These are phyloP conservation scores for Mortierella sp. DNA, from an alignment of 371 early-diverging fungal species.

Conservation along the genomic window DNA sequence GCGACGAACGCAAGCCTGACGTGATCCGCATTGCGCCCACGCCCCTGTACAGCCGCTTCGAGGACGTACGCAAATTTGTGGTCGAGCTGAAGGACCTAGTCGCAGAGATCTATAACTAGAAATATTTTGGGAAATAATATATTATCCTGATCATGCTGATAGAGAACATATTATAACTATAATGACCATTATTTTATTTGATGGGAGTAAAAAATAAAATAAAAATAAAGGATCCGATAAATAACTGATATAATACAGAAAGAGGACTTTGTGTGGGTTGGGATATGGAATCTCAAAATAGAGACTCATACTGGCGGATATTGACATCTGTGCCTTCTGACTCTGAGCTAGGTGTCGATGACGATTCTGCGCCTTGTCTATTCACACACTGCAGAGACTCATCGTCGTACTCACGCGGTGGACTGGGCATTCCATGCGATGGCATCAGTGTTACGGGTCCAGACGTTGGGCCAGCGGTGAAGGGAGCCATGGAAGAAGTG, in stretches of 20 bases:
- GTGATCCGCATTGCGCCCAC: constrained; percentile 93
- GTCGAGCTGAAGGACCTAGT: constrained; percentile 60
- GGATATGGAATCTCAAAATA: no score
- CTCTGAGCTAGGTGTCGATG: background rate
- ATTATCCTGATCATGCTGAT: no score
- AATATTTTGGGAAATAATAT: no score
- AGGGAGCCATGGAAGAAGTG: background rate
- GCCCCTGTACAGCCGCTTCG: constrained; percentile 91
- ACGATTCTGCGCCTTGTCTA: background rate
- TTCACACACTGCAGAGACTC: background rate
- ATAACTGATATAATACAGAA: no score
- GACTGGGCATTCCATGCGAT: no score
- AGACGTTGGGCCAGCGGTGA: background rate
- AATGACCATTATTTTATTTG: no score
- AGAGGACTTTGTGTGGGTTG: no score
- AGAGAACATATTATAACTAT: no score
- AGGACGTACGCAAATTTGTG: constrained; percentile 74
- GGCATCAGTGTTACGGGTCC: background rate
- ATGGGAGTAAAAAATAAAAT: no score
- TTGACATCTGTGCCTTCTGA: no score
- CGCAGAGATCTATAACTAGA: constrained; percentile 54
- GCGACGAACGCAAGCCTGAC: constrained; percentile 93
- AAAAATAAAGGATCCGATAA: no score
- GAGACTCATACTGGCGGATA: no score
- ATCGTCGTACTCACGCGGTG: background rate